A percentile compares a stretch with the other conserved stretches of the same genome.
Conservation (phyloP, 805 yeast species). For the Blastobotrys mokoenaii region DNA sequence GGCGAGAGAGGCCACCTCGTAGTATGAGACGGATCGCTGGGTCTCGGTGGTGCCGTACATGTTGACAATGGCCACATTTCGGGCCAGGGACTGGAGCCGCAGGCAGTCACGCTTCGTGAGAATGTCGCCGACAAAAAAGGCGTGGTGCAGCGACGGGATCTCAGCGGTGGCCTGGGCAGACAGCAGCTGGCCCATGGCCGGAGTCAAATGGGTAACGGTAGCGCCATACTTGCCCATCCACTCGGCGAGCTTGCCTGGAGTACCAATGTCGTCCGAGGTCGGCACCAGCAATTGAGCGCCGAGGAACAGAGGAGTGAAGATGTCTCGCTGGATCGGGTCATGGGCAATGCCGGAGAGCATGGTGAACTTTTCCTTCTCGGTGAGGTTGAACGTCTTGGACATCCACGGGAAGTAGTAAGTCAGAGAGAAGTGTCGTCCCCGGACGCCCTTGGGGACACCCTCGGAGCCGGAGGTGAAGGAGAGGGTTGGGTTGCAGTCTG, state of each 20-base stretch:
- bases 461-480: conserved; percentile 97
- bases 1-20: conserved; percentile 69
- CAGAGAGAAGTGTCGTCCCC: conserved; percentile 93
- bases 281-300: conserved; percentile 94
- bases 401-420: conserved; percentile 99
- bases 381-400: conserved; percentile 74
- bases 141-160: conserved; percentile 83
- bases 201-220: conserved; percentile 94
- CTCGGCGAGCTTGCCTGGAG: conserved; percentile 94
- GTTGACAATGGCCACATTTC: conserved; percentile 82
- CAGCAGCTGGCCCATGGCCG: conserved; percentile 97
- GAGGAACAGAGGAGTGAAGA: conserved; percentile 93
- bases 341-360: conserved; percentile 99
- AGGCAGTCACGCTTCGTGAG: conserved; percentile 95
- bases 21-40: conserved; percentile 94
- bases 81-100: conserved; percentile 84
- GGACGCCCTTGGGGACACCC: conserved; percentile 97
- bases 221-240: conserved; percentile 94
- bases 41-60: conserved; percentile 99
- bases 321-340: conserved; percentile 98
- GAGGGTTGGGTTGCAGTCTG: conserved; percentile 93
- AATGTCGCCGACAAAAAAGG: conserved; percentile 97
- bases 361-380: conserved; percentile 79
- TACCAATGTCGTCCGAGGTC: conserved; percentile 94
- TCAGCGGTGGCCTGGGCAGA: conserved; percentile 91